phyloP scores from a whole-genome alignment of 768 basidiomycete species.

The Austroboletus festivus region DNA sequence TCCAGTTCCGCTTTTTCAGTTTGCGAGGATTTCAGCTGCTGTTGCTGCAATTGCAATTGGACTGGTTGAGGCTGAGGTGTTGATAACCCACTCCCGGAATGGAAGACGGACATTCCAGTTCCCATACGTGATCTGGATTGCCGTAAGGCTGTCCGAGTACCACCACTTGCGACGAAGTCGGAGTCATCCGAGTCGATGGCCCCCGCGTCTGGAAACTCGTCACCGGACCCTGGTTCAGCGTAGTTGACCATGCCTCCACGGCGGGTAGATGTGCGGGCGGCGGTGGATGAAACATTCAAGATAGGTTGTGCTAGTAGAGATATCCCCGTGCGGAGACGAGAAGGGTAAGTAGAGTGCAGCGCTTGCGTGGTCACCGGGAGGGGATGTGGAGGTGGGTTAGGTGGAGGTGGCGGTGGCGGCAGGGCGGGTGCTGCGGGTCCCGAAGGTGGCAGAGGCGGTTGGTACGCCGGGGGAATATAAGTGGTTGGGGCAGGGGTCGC shows the following conservation, averaged over 20 bases:
- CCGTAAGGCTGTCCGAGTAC: constrained; percentile 55
- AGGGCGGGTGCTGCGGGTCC: constrained; percentile 21
- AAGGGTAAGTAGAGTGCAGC: constrained; percentile 76
- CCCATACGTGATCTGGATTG: constrained; percentile 43
- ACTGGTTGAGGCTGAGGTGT: constrained; percentile 32
- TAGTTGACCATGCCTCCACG: constrained; percentile 80
- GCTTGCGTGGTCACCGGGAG: constrained; percentile 69
- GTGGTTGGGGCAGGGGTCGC: constrained; percentile 34
- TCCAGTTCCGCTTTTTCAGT: constrained; percentile 62
- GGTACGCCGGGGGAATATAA: constrained; percentile 38
- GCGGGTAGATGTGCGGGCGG: constrained; percentile 48
- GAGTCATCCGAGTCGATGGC: constrained; percentile 83
- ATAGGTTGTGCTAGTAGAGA: constrained; percentile 91
- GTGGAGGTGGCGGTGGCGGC: constrained; percentile 36
- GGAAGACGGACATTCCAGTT: constrained; percentile 54
- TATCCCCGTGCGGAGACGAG: constrained; percentile 86
- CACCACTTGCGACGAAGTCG: constrained; percentile 69
- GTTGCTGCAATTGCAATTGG: constrained; percentile 17
- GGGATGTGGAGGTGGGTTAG: constrained; percentile 53
- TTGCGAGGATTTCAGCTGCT: constrained; percentile 18
- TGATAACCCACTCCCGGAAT: constrained; percentile 43
- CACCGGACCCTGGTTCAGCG: constrained; percentile 79
- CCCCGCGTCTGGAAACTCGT: constrained; percentile 78
- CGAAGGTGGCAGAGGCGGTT: constrained; percentile 34
- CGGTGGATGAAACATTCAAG: constrained; percentile 40